Percentiles rank a stretch among this genome's conserved stretches.
phyloP scores from a whole-genome alignment of 805 yeast genomes.

The Ogataea nitratoaversa region DNA sequence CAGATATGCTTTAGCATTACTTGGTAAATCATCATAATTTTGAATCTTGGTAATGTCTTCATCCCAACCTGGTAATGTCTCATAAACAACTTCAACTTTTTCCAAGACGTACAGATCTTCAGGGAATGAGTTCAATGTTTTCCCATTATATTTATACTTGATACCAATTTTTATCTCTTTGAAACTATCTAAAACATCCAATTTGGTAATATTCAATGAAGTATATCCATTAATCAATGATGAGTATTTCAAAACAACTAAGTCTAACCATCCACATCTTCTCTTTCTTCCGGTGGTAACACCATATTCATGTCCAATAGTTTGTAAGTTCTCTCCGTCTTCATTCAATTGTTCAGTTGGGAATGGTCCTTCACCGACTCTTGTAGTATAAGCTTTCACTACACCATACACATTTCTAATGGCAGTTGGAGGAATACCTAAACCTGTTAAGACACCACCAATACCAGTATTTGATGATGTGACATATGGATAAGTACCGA shows the following conservation, averaged over 20 bases:
- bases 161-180: constrained; percentile 86
- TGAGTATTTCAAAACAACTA: constrained; percentile 90
- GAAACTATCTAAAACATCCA: constrained; percentile 90
- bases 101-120: constrained; percentile 82
- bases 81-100: constrained; percentile 88
- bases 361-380: constrained; percentile 99
- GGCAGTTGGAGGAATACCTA: constrained; percentile 89
- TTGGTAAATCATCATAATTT: constrained; percentile 76
- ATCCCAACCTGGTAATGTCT: constrained; percentile 93
- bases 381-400: constrained; percentile 96
- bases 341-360: constrained; percentile 94
- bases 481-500: constrained; percentile 96
- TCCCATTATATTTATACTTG: constrained; percentile 75
- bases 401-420: constrained; percentile 88
- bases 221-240: constrained; percentile 94
- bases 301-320: constrained; percentile 93
- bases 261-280: constrained; percentile 98
- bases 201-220: constrained; percentile 86
- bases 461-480: constrained; percentile 95
- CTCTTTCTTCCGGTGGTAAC: constrained; percentile 99
- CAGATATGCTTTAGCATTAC: constrained; percentile 80
- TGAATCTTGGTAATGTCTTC: constrained; percentile 70
- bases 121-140: constrained; percentile 77
- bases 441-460: constrained; percentile 96
- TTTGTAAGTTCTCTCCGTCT: constrained; percentile 81